phyloP scores from a whole-genome alignment of 83 land plant species.

The Larix sibirica region DNA sequence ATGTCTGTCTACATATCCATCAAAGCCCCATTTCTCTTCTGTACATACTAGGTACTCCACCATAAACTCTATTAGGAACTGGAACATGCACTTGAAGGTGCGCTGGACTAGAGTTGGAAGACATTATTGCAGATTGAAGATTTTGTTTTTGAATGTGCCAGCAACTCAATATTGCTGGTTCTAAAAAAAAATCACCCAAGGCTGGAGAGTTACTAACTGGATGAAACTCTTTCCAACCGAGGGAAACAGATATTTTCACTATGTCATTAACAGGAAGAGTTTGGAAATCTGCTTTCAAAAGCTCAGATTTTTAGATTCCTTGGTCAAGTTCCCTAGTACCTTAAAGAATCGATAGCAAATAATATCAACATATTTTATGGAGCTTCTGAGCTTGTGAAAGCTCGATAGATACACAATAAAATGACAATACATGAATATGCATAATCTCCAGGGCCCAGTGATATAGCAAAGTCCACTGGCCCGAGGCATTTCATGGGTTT shows the following conservation, averaged over 20 bases:
- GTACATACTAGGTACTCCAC: constrained; percentile 19
- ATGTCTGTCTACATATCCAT: constrained; percentile 38
- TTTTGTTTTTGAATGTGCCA: not conserved
- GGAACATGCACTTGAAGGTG: constrained; percentile 38
- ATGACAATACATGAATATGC: not conserved
- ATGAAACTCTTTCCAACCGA: not conserved
- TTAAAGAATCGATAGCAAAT: not conserved
- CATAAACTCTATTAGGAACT: constrained; percentile 28
- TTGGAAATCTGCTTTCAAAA: not conserved
- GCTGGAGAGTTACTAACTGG: constrained; percentile 5
- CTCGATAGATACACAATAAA: not conserved
- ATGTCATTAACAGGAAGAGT: constrained; percentile 1
- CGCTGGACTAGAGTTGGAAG: constrained; percentile 34
- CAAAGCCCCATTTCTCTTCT: constrained; percentile 23
- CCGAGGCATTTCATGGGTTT: no score
- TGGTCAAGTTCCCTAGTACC: not conserved
- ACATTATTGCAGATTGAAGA: constrained; percentile 13
- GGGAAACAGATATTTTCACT: not conserved
- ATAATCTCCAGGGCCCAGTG: not conserved
- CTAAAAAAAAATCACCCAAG: not conserved
- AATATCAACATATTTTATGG: not conserved
- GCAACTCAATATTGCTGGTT: not conserved
- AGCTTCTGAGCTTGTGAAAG: constrained; percentile 1
- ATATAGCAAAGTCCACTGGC: no score
- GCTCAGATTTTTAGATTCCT: not conserved